Percentiles rank a stretch among this genome's conserved stretches.
Conservation (phyloP, 148 eudicot species). For the Arctostaphylos glauca region DNA sequence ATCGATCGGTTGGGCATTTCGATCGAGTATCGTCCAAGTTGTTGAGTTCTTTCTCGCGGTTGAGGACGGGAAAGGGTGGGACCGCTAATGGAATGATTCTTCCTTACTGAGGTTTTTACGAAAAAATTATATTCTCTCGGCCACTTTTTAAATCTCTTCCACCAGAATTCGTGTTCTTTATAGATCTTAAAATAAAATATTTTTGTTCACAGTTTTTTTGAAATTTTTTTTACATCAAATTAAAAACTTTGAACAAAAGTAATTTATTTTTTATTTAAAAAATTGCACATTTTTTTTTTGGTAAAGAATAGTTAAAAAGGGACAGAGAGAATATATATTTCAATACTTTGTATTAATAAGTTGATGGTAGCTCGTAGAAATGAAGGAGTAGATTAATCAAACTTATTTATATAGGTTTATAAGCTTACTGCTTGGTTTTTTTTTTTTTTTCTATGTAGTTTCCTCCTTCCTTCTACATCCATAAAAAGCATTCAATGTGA, state of each 20-base stretch:
- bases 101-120: constrained; percentile 19
- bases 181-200: too few relatives aligned
- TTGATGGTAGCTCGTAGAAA: not conserved
- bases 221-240: not conserved
- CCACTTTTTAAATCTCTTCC: too few relatives aligned
- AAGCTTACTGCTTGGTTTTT: not conserved
- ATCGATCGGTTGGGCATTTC: constrained; percentile 6
- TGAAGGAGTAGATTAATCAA: not conserved
- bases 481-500: too few relatives aligned
- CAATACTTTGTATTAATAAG: not conserved
- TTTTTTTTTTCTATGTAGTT: not conserved
- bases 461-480: not conserved
- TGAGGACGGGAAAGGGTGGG: constrained; percentile 17
- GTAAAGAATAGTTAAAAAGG: too few relatives aligned
- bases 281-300: too few relatives aligned
- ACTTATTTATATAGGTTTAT: too few relatives aligned
- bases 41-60: constrained; percentile 17
- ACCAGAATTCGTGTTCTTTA: too few relatives aligned
- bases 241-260: too few relatives aligned
- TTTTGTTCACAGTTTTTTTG: not conserved
- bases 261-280: too few relatives aligned
- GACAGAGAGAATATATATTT: too few relatives aligned
- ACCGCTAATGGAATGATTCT: constrained; percentile 15
- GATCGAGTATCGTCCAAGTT: constrained; percentile 27
- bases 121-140: too few relatives aligned